A percentile compares a stretch with the other conserved stretches of the same genome.
Evolutionary conservation across 495 filamentous ascomycete genomes (phyloP).

Genomic region (Penicillium fimorum): DNA sequence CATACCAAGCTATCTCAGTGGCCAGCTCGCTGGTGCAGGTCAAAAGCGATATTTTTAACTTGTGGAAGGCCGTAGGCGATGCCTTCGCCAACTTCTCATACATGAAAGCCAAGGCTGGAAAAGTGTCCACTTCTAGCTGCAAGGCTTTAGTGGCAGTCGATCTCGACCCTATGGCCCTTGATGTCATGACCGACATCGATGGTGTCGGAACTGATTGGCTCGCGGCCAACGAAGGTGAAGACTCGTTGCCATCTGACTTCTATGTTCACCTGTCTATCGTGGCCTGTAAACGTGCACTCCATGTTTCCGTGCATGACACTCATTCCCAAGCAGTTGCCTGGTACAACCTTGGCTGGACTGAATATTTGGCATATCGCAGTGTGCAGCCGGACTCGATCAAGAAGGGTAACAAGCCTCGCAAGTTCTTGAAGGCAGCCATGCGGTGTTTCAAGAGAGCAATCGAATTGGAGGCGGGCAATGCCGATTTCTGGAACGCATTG

Average conservation of each 20-base stretch:
- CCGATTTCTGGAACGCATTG: constrained; percentile 97
- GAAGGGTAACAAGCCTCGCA: constrained; percentile 44
- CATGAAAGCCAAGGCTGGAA: constrained; percentile 60
- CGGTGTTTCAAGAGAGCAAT: constrained; percentile 96
- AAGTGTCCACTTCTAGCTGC: constrained; percentile 58
- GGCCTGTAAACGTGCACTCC: constrained; percentile 81
- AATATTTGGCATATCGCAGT: constrained; percentile 74
- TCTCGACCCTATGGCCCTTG: constrained; percentile 53
- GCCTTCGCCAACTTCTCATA: constrained; percentile 78
- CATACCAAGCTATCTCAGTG: constrained; percentile 56
- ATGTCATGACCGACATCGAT: constrained; percentile 68
- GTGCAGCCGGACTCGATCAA: constrained; percentile 44
- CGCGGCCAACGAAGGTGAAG: constrained; percentile 43
- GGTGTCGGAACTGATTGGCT: constrained; percentile 57
- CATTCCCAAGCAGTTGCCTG: constrained; percentile 95
- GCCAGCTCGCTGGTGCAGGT: constrained; percentile 51
- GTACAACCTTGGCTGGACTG: constrained; percentile 95
- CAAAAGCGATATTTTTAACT: constrained; percentile 73
- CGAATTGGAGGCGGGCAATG: constrained; percentile 89
- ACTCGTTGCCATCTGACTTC: constrained; percentile 34
- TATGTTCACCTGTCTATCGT: constrained; percentile 70
- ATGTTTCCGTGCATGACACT: constrained; percentile 66
- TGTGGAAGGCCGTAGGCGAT: constrained; percentile 94
- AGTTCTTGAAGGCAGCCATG: constrained; percentile 76
- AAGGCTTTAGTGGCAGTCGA: constrained; percentile 53